Evolutionary conservation across 768 basidiomycete genomes (phyloP).

Genomic region (Termitomyces sp.): DNA sequence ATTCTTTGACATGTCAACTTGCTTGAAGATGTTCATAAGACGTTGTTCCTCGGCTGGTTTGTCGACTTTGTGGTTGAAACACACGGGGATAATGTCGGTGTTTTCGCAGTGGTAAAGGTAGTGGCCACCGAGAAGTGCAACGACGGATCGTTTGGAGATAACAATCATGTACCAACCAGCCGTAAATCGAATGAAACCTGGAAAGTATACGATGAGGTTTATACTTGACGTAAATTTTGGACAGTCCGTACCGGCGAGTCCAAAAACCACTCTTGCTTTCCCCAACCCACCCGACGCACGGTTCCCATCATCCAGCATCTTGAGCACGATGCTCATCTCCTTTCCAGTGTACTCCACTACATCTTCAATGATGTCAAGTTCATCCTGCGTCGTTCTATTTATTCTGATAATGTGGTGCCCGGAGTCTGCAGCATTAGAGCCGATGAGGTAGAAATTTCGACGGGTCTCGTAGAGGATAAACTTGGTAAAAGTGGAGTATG

Average conservation of each 20-base stretch:
- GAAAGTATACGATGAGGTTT: neutral
- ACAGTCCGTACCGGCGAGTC: slow-evolving; percentile 61
- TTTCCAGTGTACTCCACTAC: slow-evolving; percentile 83
- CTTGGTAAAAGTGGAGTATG: slow-evolving; percentile 58
- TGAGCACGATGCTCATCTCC: slow-evolving; percentile 87
- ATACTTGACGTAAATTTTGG: neutral
- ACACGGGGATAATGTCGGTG: slow-evolving; percentile 79
- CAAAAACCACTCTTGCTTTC: slow-evolving; percentile 75
- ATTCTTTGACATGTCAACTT: slow-evolving; percentile 98
- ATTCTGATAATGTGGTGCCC: slow-evolving; percentile 92
- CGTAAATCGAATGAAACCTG: slow-evolving; percentile 92
- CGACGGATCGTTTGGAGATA: slow-evolving; percentile 86
- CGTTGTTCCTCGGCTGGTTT: slow-evolving; percentile 87
- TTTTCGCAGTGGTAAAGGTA: slow-evolving; percentile 96
- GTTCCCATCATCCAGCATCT: slow-evolving; percentile 96
- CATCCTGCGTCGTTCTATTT: slow-evolving; percentile 78
- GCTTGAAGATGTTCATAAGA: slow-evolving; percentile 87
- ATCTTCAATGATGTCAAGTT: slow-evolving; percentile 81
- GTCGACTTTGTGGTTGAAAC: slow-evolving; percentile 79
- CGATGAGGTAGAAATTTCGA: slow-evolving; percentile 87
- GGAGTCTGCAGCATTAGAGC: slow-evolving; percentile 84
- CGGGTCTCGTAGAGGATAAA: slow-evolving; percentile 94
- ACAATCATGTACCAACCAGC: slow-evolving; percentile 96
- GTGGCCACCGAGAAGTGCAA: slow-evolving; percentile 92
- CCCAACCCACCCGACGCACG: slow-evolving; percentile 83